Evolutionary conservation across 495 filamentous ascomycete genomes (phyloP).

Genomic region (Podospora pseudoanserina): DNA sequence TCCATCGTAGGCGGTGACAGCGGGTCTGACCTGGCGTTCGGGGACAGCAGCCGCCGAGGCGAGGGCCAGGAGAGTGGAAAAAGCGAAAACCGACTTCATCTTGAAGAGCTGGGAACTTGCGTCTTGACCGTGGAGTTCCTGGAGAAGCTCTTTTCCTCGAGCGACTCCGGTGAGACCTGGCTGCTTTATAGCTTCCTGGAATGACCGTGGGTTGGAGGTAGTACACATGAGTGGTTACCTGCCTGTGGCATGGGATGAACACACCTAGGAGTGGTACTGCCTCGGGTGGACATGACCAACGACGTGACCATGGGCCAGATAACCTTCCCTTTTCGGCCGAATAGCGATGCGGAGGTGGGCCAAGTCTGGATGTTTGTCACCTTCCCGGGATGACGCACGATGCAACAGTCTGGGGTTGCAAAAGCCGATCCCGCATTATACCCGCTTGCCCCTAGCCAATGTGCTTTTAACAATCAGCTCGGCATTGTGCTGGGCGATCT

Average conservation of each 20-base stretch:
- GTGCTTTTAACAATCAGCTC: background rate
- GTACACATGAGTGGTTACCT: background rate
- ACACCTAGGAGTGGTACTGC: background rate
- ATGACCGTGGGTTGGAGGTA: background rate
- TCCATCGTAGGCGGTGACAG: conserved; percentile 25
- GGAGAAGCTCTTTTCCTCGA: background rate
- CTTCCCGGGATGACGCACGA: conserved; percentile 10
- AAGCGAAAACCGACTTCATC: conserved; percentile 18
- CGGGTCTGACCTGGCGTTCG: background rate
- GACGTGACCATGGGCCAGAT: background rate
- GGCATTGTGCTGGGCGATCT: conserved; percentile 1
- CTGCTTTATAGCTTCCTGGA: background rate
- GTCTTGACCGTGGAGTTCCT: background rate
- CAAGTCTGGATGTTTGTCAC: background rate
- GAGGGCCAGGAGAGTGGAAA: conserved; percentile 13
- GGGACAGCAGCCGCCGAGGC: conserved; percentile 15
- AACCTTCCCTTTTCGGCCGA: conserved; percentile 9
- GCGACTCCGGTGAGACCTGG: background rate
- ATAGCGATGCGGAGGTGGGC: background rate
- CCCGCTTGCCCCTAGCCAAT: conserved; percentile 3
- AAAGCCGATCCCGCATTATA: conserved; percentile 10
- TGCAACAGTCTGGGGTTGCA: conserved; percentile 6
- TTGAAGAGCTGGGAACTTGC: background rate
- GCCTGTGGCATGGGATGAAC: background rate
- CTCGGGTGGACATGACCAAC: background rate